phyloP scores from a whole-genome alignment of 208 protist genomes.

The Acanthamoeba castellanii region DNA sequence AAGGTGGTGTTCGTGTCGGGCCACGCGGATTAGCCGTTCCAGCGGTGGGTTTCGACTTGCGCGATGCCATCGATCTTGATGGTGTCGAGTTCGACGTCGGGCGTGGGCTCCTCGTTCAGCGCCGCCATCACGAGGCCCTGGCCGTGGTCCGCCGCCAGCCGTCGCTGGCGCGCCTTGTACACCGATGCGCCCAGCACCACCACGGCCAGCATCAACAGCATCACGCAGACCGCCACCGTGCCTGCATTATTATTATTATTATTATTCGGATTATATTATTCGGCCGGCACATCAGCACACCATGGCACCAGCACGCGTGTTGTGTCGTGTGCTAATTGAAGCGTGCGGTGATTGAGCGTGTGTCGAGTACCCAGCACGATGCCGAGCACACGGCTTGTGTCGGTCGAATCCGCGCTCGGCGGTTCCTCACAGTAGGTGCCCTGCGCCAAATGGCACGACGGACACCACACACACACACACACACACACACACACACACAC shows the following conservation, averaged over 20 bases:
- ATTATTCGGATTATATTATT: too few relatives aligned
- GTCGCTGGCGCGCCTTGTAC: not conserved
- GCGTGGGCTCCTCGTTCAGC: not conserved
- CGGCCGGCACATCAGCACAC: too few relatives aligned
- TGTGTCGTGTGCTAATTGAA: not conserved
- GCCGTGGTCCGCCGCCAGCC: not conserved
- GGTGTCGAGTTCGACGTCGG: not conserved
- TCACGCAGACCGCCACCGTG: not conserved
- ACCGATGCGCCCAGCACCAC: not conserved
- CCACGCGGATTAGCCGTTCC: not conserved
- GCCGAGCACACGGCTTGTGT: not conserved
- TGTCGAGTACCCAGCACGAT: not conserved
- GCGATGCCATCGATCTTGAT: conserved; percentile 26
- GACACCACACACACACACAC: not conserved
- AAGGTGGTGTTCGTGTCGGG: too few relatives aligned
- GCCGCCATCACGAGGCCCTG: not conserved
- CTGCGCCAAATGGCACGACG: not conserved
- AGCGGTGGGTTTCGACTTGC: not conserved
- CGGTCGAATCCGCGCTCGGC: not conserved
- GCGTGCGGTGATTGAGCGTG: too few relatives aligned
- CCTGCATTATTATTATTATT: not conserved
- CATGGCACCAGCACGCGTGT: too few relatives aligned
- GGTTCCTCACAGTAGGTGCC: not conserved
- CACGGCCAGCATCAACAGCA: not conserved
- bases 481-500: too few relatives aligned